Evolutionary conservation across 805 yeast species (phyloP).

Genomic region (Candida rishiriensis): DNA sequence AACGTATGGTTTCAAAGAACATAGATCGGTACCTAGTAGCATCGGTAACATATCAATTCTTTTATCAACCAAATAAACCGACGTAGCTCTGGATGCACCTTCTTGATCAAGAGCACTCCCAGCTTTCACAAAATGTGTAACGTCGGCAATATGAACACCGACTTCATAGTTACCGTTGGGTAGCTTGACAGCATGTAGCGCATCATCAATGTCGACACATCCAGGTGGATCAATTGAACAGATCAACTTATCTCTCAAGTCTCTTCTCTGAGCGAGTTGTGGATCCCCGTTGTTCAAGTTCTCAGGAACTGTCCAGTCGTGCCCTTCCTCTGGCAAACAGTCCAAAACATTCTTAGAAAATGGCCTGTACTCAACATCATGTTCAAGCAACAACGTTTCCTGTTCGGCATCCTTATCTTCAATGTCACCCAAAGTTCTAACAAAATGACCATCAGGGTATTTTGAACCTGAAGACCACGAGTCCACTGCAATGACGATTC

Average conservation of each 20-base stretch:
- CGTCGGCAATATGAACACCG: slow-evolving; percentile 99
- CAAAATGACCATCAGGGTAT: slow-evolving; percentile 92
- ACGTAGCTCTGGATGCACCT: slow-evolving; percentile 96
- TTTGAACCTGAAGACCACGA: slow-evolving; percentile 84
- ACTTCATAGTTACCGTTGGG: slow-evolving; percentile 96
- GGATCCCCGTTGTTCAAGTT: slow-evolving; percentile 50
- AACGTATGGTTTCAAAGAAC: slow-evolving; percentile 92
- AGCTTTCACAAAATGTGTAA: slow-evolving; percentile 93
- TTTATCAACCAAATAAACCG: slow-evolving; percentile 94
- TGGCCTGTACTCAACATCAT: slow-evolving; percentile 95
- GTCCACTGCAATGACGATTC: slow-evolving; percentile 90
- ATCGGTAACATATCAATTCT: slow-evolving; percentile 98
- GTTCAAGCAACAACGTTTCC: slow-evolving; percentile 88
- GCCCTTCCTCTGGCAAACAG: slow-evolving; percentile 92
- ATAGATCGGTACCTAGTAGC: slow-evolving; percentile 89
- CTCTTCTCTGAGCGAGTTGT: slow-evolving; percentile 61
- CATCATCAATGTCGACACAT: slow-evolving; percentile 98
- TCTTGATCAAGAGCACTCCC: slow-evolving; percentile 89
- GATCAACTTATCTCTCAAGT: slow-evolving; percentile 80
- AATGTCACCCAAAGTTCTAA: slow-evolving; percentile 80
- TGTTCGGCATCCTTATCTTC: slow-evolving; percentile 95
- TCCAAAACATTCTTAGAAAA: slow-evolving; percentile 87
- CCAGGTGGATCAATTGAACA: slow-evolving; percentile 98
- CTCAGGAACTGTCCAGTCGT: slow-evolving; percentile 86
- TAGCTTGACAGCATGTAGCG: slow-evolving; percentile 77